phyloP scores from a whole-genome alignment of 2,329 filamentous ascomycete species.

The Nigrograna mackinnonii region DNA sequence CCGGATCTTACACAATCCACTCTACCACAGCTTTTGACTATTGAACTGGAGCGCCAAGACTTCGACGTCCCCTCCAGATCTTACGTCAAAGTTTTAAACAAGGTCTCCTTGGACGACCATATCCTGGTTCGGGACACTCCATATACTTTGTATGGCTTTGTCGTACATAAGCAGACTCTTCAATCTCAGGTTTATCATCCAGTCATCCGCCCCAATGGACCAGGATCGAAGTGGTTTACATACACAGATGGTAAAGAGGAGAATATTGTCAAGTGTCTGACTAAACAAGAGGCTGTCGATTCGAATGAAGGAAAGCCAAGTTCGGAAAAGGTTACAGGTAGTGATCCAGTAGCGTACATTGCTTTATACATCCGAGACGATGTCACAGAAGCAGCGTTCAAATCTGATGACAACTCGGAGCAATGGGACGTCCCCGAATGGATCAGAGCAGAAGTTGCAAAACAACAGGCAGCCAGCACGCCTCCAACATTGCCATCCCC shows the following conservation, averaged over 20 bases:
- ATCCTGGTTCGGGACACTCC: conserved; percentile 51
- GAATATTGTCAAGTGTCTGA: conserved; percentile 60
- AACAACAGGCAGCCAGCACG: conserved; percentile 17
- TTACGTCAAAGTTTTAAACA: conserved; percentile 61
- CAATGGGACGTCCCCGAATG: conserved; percentile 50
- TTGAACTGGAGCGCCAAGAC: conserved; percentile 61
- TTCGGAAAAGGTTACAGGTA: conserved; percentile 41
- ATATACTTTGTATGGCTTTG: conserved; percentile 63
- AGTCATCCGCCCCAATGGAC: conserved; percentile 62
- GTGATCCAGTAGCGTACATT: conserved; percentile 57
- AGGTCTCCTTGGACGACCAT: conserved; percentile 59
- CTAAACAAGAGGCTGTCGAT: conserved; percentile 57
- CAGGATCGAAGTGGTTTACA: conserved; percentile 60
- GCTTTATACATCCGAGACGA: conserved; percentile 60
- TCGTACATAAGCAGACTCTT: conserved; percentile 63
- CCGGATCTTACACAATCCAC: conserved; percentile 23
- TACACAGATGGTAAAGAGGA: conserved; percentile 59
- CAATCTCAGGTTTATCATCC: conserved; percentile 63
- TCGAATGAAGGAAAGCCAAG: conserved; percentile 53
- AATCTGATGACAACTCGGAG: conserved; percentile 49
- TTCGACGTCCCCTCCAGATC: conserved; percentile 58
- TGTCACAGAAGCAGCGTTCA: conserved; percentile 39
- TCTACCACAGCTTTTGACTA: conserved; percentile 54
- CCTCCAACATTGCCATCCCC: conserved; percentile 13
- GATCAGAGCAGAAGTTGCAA: conserved; percentile 34